phyloP scores from a whole-genome alignment of 495 filamentous ascomycete species.

The Hypomontagnella submonticulosa region DNA sequence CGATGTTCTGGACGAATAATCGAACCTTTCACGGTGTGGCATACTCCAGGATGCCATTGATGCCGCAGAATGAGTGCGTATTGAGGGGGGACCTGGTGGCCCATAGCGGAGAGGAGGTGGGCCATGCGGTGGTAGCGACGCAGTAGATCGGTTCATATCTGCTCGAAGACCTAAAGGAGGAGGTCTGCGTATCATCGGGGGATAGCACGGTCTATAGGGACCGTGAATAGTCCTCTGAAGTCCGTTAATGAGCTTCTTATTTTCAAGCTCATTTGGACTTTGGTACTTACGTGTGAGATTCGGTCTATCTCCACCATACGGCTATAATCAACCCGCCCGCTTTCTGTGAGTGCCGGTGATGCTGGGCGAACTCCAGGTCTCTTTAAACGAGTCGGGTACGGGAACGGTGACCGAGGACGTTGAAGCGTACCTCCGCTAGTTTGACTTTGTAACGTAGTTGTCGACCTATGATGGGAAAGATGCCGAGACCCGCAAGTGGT shows the following conservation, averaged over 20 bases:
- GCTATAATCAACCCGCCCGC: slow-evolving; percentile 59
- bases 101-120: slow-evolving; percentile 42
- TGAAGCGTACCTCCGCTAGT: slow-evolving; percentile 51
- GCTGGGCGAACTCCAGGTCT: slow-evolving; percentile 71
- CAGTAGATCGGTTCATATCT: slow-evolving; percentile 52
- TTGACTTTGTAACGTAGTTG: slow-evolving; percentile 59
- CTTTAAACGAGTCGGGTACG: slow-evolving; percentile 71
- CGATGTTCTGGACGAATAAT: slow-evolving; percentile 46
- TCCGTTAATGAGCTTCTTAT: slow-evolving; percentile 26
- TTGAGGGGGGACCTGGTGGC: slow-evolving; percentile 26
- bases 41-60: slow-evolving; percentile 45
- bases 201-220: slow-evolving; percentile 55
- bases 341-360: slow-evolving; percentile 69
- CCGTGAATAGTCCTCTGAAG: slow-evolving; percentile 55
- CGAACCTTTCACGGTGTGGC: slow-evolving; percentile 38
- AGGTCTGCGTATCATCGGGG: slow-evolving; percentile 51
- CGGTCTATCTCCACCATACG: slow-evolving; percentile 63
- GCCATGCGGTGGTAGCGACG: slow-evolving; percentile 47
- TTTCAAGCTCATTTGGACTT: background rate
- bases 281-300: slow-evolving; percentile 53
- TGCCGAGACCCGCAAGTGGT: slow-evolving; percentile 64
- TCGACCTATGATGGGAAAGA: slow-evolving; percentile 64
- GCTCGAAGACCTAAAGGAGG: slow-evolving; percentile 45
- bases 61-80: slow-evolving; percentile 40
- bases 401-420: slow-evolving; percentile 70